Evolutionary conservation across 1,284 basidiomycete species (phyloP).

Genomic region (Bondarzewia mesenterica): DNA sequence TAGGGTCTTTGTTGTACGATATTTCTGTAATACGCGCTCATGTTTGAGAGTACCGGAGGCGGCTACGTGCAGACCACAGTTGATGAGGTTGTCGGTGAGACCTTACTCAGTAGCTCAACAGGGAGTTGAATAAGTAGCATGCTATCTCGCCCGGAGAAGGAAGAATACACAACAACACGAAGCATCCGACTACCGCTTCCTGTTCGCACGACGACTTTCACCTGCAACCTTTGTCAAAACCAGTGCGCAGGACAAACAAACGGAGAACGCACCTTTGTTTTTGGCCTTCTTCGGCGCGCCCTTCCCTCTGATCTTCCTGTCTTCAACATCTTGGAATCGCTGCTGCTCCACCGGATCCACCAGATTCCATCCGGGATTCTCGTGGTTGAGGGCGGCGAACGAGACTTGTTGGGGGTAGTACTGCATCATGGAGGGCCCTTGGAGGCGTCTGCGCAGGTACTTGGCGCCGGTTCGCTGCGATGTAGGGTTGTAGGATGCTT

Average conservation of each 20-base stretch:
- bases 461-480: slow-evolving; percentile 77
- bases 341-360: slow-evolving; percentile 57
- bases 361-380: slow-evolving; percentile 50
- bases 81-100: neutral
- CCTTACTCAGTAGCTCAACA: neutral
- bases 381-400: slow-evolving; percentile 39
- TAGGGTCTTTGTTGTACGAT: neutral
- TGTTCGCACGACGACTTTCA: neutral
- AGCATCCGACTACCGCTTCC: neutral
- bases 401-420: slow-evolving; percentile 66
- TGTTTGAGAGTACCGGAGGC: neutral
- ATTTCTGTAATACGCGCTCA: neutral
- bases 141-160: neutral
- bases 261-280: slow-evolving; percentile 42
- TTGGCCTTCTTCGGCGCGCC: slow-evolving; percentile 75
- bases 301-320: slow-evolving; percentile 67
- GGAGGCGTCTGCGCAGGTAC: slow-evolving; percentile 68
- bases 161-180: neutral
- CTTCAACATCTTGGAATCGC: slow-evolving; percentile 58
- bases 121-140: neutral
- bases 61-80: too few species aligned
- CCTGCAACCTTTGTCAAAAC: neutral
- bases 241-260: neutral
- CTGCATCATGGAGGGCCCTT: slow-evolving; percentile 68
- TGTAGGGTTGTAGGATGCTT: slow-evolving; percentile 78